These are phyloP conservation scores for Holtermannia corniformis DNA, from an alignment of 768 basidiomycete genomes.

Conservation along the genomic window DNA sequence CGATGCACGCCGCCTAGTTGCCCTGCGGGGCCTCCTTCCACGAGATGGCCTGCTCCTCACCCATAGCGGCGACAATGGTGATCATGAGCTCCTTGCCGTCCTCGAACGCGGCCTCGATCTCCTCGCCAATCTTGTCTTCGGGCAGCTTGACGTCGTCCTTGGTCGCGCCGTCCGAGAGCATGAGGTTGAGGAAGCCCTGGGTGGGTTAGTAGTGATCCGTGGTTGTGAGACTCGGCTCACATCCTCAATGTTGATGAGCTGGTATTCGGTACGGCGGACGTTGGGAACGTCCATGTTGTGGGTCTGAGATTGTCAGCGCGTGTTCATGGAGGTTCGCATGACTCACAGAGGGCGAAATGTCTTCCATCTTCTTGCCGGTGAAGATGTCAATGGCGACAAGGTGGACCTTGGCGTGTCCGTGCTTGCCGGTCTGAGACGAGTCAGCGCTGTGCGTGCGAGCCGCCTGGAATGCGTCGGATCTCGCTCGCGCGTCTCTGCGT, in stretches of 20 bases:
- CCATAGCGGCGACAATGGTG: constrained; percentile 59
- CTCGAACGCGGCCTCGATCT: constrained; percentile 64
- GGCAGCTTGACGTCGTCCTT: constrained; percentile 96
- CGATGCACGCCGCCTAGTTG: too few species aligned
- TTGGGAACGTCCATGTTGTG: constrained; percentile 99
- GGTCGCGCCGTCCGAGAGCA: constrained; percentile 63
- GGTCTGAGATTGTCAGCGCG: constrained; percentile 61
- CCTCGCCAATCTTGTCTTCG: constrained; percentile 66
- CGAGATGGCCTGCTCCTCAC: constrained; percentile 78
- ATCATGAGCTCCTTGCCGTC: constrained; percentile 78
- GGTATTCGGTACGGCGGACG: constrained; percentile 79
- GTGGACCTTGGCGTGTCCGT: constrained; percentile 99
- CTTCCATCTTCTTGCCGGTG: constrained; percentile 90
- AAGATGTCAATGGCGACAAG: constrained; percentile 97
- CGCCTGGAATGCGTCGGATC: too few species aligned
- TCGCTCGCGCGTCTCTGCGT: too few species aligned
- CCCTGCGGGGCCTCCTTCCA: constrained; percentile 80
- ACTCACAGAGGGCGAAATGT: constrained; percentile 41
- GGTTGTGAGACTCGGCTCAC: constrained; percentile 21
- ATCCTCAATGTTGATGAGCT: constrained; percentile 87
- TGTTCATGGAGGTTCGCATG: not conserved
- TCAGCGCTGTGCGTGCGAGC: not conserved
- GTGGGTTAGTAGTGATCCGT: not conserved
- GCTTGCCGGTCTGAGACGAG: constrained; percentile 57
- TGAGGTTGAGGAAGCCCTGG: constrained; percentile 83